Evolutionary conservation across 768 basidiomycete species (phyloP), one percentile per base, ranked within the genome.

Genomic region (Trichaptum fuscoviolaceum): DNA sequence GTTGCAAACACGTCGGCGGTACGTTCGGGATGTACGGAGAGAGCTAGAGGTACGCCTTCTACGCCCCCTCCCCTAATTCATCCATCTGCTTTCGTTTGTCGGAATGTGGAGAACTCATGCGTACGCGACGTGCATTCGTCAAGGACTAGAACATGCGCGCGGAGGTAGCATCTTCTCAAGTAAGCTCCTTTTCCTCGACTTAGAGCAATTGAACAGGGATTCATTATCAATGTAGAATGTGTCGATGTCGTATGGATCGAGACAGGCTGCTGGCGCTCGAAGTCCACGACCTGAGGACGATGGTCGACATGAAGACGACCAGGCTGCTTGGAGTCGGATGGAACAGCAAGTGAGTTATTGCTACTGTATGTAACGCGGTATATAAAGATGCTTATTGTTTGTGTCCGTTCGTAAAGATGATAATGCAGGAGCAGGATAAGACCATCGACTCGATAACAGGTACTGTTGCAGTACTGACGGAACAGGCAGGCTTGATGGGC

Each of bases 401-500:
- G 20, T 42, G 7, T 10, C 60, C 20, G 15, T 12, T 61, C 34
- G 12, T 20, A 34, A 7, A 96, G 93, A 83, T 96, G 74, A 87
- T 98, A 77, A 86, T 98, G 26, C 84, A 83, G 62, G 85, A 92
- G 72, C 97, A 99, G 80, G 97, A 99, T 73, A 83, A 87, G 30
- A 91, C 95, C 0, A 90, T 99, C 71, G 88, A 90, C 65, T 85
- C 90, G 0, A 96, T 99, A 73, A 85, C 90, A 0, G 94, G 95
- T 0, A 95, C 96, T 1, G 76, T 99, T 64, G 87, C 75, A 66
- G 95, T 91, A 0, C 80, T 99, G 7, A 89, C 90, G 0, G 89
- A 92, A 69, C 97, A 99, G 77, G 97, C 97, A 0, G 91, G 90
- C 12, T 80, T 98, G 35, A 99, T 99, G 87, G 96, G 96, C 0